Conservation (phyloP, 768 basidiomycete genomes). For the Amyloporia xantha region DNA sequence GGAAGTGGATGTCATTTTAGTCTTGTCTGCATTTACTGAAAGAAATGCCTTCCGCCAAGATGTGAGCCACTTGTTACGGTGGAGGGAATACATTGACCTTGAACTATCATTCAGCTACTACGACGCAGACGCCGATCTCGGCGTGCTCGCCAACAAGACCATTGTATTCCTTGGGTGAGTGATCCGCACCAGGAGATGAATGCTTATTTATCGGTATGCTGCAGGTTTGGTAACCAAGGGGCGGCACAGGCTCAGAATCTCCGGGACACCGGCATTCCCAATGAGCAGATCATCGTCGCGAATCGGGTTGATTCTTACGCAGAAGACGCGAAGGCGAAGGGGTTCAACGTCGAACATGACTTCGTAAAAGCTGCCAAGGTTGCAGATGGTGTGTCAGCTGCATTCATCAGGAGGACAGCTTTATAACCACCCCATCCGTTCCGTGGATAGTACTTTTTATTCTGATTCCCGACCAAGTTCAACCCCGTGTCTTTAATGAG, state of each 20-base stretch:
- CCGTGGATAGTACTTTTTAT: constrained; percentile 56
- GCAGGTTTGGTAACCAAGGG: constrained; percentile 59
- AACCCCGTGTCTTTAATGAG: constrained; percentile 56
- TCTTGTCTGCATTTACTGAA: background rate
- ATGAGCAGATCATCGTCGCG: constrained; percentile 53
- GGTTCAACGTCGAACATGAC: constrained; percentile 51
- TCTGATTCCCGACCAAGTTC: constrained; percentile 58
- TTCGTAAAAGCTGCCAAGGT: constrained; percentile 47
- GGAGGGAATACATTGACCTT: background rate
- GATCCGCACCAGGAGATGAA: background rate
- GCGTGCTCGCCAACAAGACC: constrained; percentile 38
- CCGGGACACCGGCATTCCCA: constrained; percentile 55
- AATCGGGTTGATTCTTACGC: constrained; percentile 55
- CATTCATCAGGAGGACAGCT: too few species aligned
- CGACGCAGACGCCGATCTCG: constrained; percentile 53
- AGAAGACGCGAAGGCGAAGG: constrained; percentile 47
- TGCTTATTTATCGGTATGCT: background rate
- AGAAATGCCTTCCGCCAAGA: constrained; percentile 41
- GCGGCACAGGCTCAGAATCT: constrained; percentile 62
- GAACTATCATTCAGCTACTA: constrained; percentile 41
- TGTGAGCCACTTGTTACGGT: constrained; percentile 31
- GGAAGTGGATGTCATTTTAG: background rate
- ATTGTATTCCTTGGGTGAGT: constrained; percentile 56
- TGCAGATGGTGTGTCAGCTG: constrained; percentile 47
- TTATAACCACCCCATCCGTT: too few species aligned